Evolutionary conservation across 805 yeast genomes (phyloP), one percentile per base, ranked within the genome.

Genomic region (Nakazawaea anatomiae): DNA sequence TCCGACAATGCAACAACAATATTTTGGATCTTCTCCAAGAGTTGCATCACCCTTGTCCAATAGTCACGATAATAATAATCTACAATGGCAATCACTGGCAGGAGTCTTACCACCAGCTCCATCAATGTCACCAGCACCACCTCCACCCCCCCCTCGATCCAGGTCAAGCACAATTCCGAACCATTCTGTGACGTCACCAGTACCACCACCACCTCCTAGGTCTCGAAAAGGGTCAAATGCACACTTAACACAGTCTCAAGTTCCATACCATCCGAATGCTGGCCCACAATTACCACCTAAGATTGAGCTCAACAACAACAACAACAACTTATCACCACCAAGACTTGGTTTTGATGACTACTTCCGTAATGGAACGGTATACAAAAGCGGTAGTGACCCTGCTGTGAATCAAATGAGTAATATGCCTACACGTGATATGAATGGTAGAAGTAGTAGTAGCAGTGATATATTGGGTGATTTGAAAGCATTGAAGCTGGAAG

Each of bases 401-500:
- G 9, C 38, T 5, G 35, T 40, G 18, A 38, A 38, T 6, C 39
- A 38, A 27, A 11, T 25, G 39, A 14, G 32, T 10, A 12, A n/a
- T 38, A 8, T 29, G 44, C 42, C 29, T 45, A 42, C 18, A 39
- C 6, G 25, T 18, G 25, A 18, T 18, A 18, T 18, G 25, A 18
- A 18, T 18, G 25, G 25, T 18, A 18, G 25, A 14, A 14, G 30
- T 29, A 40, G 14, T 38, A 45, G 30, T 35, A 40, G 51, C 40
- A 41, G 41, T 38, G 80, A 83, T 54, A 78, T 85, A 27, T 64
- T 85, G 56, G 83, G 84, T 44, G 86, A 85, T 60, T 69, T 85
- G 52, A 77, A 76, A 59, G 85, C 85, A 7, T 70, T 85, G 45
- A 89, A 85, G 58, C 83, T 75, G 38, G 90, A 85, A 62, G 89